phyloP scores from a whole-genome alignment of 1,284 basidiomycete species.

The Leucoagaricus sp. region DNA sequence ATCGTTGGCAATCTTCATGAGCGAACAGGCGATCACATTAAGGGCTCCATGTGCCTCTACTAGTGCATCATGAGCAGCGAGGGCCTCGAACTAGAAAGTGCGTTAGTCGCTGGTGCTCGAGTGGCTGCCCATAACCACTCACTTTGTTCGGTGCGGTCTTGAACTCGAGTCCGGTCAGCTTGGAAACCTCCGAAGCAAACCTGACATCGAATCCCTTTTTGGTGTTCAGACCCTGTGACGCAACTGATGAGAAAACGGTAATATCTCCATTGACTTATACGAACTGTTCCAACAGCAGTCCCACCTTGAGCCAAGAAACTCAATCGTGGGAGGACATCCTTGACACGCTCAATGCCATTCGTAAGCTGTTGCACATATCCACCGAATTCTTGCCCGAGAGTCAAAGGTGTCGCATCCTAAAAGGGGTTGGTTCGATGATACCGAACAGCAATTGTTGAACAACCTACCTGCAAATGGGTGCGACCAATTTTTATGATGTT shows the following conservation, averaged over 20 bases:
- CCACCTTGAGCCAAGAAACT: constrained; percentile 96
- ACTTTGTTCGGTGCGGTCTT: constrained; percentile 98
- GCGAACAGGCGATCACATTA: constrained; percentile 91
- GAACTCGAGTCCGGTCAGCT: constrained; percentile 90
- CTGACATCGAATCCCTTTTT: constrained; percentile 96
- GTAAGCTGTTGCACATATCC: constrained; percentile 96
- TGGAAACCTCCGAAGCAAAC: constrained; percentile 91
- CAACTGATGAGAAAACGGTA: neutral
- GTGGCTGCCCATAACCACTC: constrained; percentile 17
- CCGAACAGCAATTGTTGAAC: neutral
- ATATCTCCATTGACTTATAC: constrained; percentile 27
- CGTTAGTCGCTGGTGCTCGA: neutral
- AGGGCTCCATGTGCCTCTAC: constrained; percentile 97
- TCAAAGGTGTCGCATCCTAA: constrained; percentile 96
- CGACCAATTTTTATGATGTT: constrained; percentile 99
- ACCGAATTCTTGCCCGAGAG: constrained; percentile 98
- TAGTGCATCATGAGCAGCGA: constrained; percentile 96
- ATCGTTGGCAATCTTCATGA: constrained; percentile 99
- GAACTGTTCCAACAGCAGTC: constrained; percentile 95
- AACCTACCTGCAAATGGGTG: constrained; percentile 85
- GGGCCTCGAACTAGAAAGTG: constrained; percentile 83
- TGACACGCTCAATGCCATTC: constrained; percentile 88
- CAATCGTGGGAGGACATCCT: constrained; percentile 84
- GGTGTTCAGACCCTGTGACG: constrained; percentile 88
- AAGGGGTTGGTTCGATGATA: constrained; percentile 8